Evolutionary conservation across 2,329 filamentous ascomycete species (phyloP).

Genomic region (Pseudomassariella vexata): DNA sequence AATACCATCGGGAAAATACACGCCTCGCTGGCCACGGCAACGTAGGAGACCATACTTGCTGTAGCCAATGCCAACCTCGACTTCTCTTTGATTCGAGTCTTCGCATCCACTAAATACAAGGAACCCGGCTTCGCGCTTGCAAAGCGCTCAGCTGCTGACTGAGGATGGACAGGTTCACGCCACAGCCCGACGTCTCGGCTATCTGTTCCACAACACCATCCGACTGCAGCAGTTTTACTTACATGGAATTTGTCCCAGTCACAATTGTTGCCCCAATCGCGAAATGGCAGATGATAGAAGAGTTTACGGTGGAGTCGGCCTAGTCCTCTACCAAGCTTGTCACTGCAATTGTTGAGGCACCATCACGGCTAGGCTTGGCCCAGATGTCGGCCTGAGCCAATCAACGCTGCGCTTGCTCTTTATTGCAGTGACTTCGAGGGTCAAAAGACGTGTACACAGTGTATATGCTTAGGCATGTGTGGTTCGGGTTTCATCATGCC

Average conservation of each 20-base stretch:
- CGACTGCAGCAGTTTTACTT: not conserved
- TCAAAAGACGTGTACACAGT: too few relatives aligned
- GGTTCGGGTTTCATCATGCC: too few relatives aligned
- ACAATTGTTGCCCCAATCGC: too few relatives aligned
- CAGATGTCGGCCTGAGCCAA: too few relatives aligned
- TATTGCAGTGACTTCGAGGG: too few relatives aligned
- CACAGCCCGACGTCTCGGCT: slow-evolving; percentile 7
- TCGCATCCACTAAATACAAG: slow-evolving; percentile 8
- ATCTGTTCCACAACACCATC: slow-evolving; percentile 6
- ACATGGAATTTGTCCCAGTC: not conserved
- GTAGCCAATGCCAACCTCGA: slow-evolving; percentile 11
- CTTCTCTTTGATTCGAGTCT: slow-evolving; percentile 7
- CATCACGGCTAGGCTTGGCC: too few relatives aligned
- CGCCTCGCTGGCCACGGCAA: slow-evolving; percentile 2
- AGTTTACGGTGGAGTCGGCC: too few relatives aligned
- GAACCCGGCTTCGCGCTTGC: slow-evolving; percentile 5
- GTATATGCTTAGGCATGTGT: too few relatives aligned
- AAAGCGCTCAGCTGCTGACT: slow-evolving; percentile 4
- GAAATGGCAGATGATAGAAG: too few relatives aligned
- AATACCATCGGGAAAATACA: slow-evolving; percentile 7
- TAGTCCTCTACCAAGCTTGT: too few relatives aligned
- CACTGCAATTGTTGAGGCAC: too few relatives aligned
- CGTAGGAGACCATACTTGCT: slow-evolving; percentile 9
- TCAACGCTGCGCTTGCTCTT: too few relatives aligned
- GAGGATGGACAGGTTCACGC: slow-evolving; percentile 7